Evolutionary conservation across 1,139 yeast species (phyloP).

Genomic region (Suhomyces wounanorum): DNA sequence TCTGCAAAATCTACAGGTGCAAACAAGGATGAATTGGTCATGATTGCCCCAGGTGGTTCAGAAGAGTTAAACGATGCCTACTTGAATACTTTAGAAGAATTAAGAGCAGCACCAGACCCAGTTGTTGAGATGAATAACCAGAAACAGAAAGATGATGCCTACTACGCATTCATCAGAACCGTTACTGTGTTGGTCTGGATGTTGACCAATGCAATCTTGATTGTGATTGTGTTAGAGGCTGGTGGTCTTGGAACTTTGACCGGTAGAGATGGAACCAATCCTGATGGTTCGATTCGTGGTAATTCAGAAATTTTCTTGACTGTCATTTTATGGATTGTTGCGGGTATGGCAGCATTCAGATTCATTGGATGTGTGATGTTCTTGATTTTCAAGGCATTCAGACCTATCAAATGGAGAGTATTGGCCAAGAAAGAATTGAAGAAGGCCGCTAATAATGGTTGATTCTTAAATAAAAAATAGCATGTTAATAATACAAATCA

Average conservation of each 20-base stretch:
- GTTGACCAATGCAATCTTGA: conserved; percentile 45
- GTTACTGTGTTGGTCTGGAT: conserved; percentile 50
- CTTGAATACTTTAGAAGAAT: conserved; percentile 48
- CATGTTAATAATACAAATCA: not conserved
- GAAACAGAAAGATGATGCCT: conserved; percentile 39
- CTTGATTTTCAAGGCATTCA: conserved; percentile 36
- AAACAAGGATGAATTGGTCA: conserved; percentile 64
- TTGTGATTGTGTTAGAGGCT: conserved; percentile 44
- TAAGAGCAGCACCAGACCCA: conserved; percentile 36
- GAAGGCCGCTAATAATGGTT: conserved; percentile 15
- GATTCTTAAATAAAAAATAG: conserved; percentile 1
- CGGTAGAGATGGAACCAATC: conserved; percentile 20
- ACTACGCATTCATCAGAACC: conserved; percentile 49
- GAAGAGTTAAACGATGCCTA: conserved; percentile 66
- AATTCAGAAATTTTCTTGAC: conserved; percentile 46
- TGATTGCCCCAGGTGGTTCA: conserved; percentile 64
- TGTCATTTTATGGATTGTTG: conserved; percentile 52
- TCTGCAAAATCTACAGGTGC: conserved; percentile 58
- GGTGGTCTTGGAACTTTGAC: conserved; percentile 42
- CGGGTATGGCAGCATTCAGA: conserved; percentile 47
- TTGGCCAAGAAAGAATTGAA: conserved; percentile 24
- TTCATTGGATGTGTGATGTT: conserved; percentile 44
- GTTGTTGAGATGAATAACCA: conserved; percentile 22
- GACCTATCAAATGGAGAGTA: conserved; percentile 47
- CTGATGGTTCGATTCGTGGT: conserved; percentile 35